Conservation (phyloP, 805 yeast species). For the Suhomyces canberraensis region DNA sequence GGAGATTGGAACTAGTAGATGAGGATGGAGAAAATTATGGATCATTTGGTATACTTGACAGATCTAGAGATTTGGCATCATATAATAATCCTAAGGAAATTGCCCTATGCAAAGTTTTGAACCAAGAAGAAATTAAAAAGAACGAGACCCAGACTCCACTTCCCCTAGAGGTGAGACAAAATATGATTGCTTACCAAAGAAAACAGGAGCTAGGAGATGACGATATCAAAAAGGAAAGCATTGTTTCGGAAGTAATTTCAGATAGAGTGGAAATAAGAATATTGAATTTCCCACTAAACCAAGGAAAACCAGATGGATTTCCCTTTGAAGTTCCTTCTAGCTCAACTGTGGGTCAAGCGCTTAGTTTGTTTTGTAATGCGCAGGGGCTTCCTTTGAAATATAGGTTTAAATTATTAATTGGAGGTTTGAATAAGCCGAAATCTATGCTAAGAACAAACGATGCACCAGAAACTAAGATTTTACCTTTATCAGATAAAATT, state of each 20-base stretch:
- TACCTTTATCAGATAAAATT: neutral
- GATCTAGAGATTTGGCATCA: conserved; percentile 61
- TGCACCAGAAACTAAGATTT: neutral
- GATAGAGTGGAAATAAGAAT: neutral
- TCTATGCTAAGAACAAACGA: neutral
- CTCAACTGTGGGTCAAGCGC: conserved; percentile 21
- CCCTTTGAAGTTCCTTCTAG: conserved; percentile 3
- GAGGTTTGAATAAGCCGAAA: neutral
- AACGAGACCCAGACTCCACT: conserved; percentile 57
- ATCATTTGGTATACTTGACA: conserved; percentile 82
- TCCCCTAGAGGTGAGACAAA: conserved; percentile 36
- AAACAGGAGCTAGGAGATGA: neutral
- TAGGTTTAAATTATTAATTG: conserved; percentile 18
- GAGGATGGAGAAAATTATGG: conserved; percentile 94
- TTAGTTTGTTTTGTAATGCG: conserved; percentile 26
- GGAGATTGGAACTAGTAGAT: conserved; percentile 81
- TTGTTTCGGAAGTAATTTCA: neutral
- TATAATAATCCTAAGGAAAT: conserved; percentile 78
- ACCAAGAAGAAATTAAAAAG: conserved; percentile 37
- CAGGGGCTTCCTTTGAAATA: conserved; percentile 24
- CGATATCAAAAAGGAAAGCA: neutral
- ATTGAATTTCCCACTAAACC: neutral
- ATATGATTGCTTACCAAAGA: conserved; percentile 2
- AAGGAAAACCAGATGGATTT: neutral
- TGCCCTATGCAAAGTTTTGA: conserved; percentile 63